Conservation (phyloP, 768 basidiomycete genomes). For the Lyophyllum decastes region DNA sequence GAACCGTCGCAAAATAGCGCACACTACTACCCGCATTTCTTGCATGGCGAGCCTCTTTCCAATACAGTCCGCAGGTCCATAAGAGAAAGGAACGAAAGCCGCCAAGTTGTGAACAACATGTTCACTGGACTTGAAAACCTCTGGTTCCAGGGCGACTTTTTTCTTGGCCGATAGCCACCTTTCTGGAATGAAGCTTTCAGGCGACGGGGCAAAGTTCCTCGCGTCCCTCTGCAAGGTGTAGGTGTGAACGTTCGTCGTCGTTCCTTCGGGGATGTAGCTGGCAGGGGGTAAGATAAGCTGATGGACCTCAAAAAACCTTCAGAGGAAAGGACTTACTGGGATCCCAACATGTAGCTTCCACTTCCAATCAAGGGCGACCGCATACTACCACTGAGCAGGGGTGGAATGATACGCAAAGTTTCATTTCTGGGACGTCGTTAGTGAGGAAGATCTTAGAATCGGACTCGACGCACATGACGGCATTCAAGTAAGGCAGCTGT, state of each 20-base stretch:
- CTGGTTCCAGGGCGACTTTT: slow-evolving; percentile 18
- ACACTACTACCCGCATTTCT: slow-evolving; percentile 33
- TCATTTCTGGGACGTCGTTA: slow-evolving; percentile 31
- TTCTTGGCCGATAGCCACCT: slow-evolving; percentile 31
- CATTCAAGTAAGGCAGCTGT: slow-evolving; percentile 25
- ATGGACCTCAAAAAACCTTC: not conserved
- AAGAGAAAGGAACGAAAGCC: slow-evolving; percentile 39
- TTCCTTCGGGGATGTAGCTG: slow-evolving; percentile 43
- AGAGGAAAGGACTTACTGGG: slow-evolving; percentile 17
- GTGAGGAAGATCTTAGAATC: not conserved
- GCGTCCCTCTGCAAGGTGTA: slow-evolving; percentile 39
- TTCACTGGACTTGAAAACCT: slow-evolving; percentile 13
- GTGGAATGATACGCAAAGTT: slow-evolving; percentile 36
- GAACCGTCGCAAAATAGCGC: slow-evolving; percentile 29
- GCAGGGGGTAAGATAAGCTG: not conserved
- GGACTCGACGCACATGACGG: slow-evolving; percentile 31
- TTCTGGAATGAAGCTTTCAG: slow-evolving; percentile 39
- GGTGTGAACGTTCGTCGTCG: slow-evolving; percentile 35
- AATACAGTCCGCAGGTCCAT: slow-evolving; percentile 52
- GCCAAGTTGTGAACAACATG: slow-evolving; percentile 21
- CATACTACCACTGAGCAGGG: slow-evolving; percentile 34
- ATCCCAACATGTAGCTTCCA: slow-evolving; percentile 14
- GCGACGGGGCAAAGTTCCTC: slow-evolving; percentile 38
- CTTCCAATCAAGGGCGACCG: slow-evolving; percentile 20
- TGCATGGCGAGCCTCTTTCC: slow-evolving; percentile 39